Conservation (phyloP, 345 rosid genomes). For the Citrus inodora region DNA sequence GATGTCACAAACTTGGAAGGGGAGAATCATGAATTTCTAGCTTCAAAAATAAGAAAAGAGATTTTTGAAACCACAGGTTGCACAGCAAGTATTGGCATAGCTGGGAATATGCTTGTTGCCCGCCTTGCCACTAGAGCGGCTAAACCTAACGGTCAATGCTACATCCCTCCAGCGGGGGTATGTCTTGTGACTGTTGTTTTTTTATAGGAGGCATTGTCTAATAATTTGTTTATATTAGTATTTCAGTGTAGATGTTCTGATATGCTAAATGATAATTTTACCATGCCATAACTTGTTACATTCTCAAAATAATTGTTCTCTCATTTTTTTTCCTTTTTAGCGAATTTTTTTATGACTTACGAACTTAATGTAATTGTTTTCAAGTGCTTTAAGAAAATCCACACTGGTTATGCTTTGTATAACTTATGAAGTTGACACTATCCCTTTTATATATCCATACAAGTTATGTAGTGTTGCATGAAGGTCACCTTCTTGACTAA, state of each 20-base stretch:
- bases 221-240: not conserved
- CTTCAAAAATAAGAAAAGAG: conserved; percentile 71
- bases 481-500: conserved; percentile 5
- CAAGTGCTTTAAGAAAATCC: not conserved
- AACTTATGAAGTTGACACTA: not conserved
- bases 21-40: conserved; percentile 58
- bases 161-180: conserved; percentile 62
- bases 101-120: conserved; percentile 88
- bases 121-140: conserved; percentile 94
- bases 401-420: not conserved
- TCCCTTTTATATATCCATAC: not conserved
- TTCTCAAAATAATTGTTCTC: not conserved
- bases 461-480: not conserved
- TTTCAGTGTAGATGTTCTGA: not conserved
- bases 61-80: conserved; percentile 77
- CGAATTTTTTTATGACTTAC: not conserved
- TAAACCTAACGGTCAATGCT: conserved; percentile 88
- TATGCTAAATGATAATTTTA: not conserved
- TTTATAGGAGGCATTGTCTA: not conserved
- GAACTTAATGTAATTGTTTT: not conserved
- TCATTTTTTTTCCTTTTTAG: not conserved
- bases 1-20: conserved; percentile 51
- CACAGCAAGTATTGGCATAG: conserved; percentile 89
- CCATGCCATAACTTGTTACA: not conserved
- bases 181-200: not conserved